Percentiles rank a stretch among this genome's conserved stretches.
phyloP scores from a whole-genome alignment of 1,284 basidiomycete species.

The Fomitopsis betulina region DNA sequence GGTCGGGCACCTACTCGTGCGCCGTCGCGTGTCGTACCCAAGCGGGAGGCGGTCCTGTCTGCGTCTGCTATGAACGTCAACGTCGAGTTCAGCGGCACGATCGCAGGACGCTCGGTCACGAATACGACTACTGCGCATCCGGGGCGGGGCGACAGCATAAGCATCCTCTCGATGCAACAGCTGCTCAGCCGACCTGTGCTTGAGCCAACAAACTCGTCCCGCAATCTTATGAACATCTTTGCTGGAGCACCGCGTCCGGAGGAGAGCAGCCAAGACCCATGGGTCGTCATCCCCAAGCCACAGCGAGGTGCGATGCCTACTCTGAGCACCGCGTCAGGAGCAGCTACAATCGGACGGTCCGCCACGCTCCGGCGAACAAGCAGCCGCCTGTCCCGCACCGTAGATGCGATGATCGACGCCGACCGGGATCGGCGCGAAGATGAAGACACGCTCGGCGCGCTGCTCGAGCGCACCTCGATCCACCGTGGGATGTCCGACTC shows the following conservation, averaged over 20 bases:
- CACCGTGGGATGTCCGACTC: conserved; percentile 85
- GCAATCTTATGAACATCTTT: conserved; percentile 72
- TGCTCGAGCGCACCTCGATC: conserved; percentile 66
- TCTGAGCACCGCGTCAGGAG: background rate
- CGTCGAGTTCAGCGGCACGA: conserved; percentile 84
- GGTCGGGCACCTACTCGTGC: conserved; percentile 21
- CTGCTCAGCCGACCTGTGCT: conserved; percentile 14
- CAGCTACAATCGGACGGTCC: conserved; percentile 23
- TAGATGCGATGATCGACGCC: conserved; percentile 25
- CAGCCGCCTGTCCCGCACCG: conserved; percentile 21
- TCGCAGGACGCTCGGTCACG: conserved; percentile 71
- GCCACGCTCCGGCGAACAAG: conserved; percentile 15
- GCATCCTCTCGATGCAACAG: conserved; percentile 11
- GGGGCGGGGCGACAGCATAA: conserved; percentile 16
- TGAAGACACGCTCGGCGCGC: conserved; percentile 53
- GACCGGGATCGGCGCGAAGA: conserved; percentile 7
- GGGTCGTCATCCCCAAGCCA: conserved; percentile 57
- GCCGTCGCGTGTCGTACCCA: conserved; percentile 51
- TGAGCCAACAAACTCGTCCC: conserved; percentile 17
- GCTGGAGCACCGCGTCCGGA: conserved; percentile 65
- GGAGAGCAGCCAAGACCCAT: conserved; percentile 46
- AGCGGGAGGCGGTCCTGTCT: conserved; percentile 75
- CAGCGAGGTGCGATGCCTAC: conserved; percentile 9
- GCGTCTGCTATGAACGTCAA: conserved; percentile 88
- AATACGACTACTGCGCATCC: conserved; percentile 41